Percentiles rank a stretch among this genome's conserved stretches.
phyloP scores from a whole-genome alignment of 148 eudicot species.

The Chenopodium album region DNA sequence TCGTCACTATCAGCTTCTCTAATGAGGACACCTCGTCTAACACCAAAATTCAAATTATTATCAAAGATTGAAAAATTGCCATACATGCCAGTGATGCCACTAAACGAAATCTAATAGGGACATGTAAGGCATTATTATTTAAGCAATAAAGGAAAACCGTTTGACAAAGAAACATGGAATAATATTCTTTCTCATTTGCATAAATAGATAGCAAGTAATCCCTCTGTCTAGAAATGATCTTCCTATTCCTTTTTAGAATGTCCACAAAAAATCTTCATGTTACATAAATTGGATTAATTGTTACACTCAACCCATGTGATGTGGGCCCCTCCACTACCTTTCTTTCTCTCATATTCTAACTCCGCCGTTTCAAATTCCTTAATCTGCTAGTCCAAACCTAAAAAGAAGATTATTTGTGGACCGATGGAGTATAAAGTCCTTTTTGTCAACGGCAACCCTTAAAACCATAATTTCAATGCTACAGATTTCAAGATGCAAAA shows the following conservation, averaged over 20 bases:
- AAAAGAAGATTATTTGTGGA: too few species aligned
- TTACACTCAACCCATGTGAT: too few species aligned
- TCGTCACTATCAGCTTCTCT: slow-evolving; percentile 48
- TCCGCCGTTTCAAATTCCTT: too few species aligned
- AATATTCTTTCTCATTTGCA: neutral
- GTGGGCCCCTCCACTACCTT: too few species aligned
- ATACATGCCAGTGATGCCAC: neutral
- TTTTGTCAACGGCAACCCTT: too few species aligned
- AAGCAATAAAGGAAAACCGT: neutral
- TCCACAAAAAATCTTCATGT: too few species aligned
- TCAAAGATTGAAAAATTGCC: neutral
- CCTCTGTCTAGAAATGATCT: too few species aligned
- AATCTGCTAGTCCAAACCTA: too few species aligned
- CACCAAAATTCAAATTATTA: neutral
- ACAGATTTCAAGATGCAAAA: neutral
- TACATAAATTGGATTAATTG: too few species aligned
- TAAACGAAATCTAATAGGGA: neutral
- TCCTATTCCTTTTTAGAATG: too few species aligned
- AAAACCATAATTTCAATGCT: neutral
- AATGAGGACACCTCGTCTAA: slow-evolving; percentile 67
- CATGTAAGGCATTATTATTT: neutral
- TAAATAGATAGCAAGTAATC: neutral
- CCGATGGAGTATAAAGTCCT: too few species aligned
- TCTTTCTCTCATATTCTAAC: too few species aligned
- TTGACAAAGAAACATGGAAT: neutral